Evolutionary conservation across 768 basidiomycete species (phyloP).

Genomic region (Leccinum incarnatum): DNA sequence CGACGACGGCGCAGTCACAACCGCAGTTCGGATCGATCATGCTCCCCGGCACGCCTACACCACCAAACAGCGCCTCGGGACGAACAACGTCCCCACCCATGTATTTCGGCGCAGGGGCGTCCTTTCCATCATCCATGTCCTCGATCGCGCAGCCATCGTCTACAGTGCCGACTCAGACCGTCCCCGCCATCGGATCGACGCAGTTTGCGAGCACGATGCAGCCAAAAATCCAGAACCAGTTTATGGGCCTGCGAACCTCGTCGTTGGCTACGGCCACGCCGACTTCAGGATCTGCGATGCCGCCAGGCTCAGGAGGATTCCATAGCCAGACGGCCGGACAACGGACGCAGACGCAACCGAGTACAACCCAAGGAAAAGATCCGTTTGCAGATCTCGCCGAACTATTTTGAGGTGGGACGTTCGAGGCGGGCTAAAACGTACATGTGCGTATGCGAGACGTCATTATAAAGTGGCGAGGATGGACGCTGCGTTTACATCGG

Average conservation of each 20-base stretch:
- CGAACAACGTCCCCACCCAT: constrained; percentile 16
- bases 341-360: constrained; percentile 23
- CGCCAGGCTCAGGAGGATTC: constrained; percentile 5
- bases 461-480: neutral
- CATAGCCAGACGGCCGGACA: constrained; percentile 12
- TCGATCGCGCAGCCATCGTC: constrained; percentile 9
- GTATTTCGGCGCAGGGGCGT: constrained; percentile 2
- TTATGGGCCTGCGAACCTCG: constrained; percentile 3
- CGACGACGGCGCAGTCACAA: constrained; percentile 15
- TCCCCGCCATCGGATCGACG: neutral
- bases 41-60: constrained; percentile 41
- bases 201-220: constrained; percentile 18
- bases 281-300: constrained; percentile 14
- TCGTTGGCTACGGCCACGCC: constrained; percentile 11
- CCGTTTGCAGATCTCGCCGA: constrained; percentile 83
- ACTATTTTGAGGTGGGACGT: constrained; percentile 49
- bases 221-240: constrained; percentile 17
- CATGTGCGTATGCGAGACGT: neutral
- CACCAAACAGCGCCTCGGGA: constrained; percentile 13
- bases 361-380: constrained; percentile 52
- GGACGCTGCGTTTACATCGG: constrained; percentile 2
- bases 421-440: neutral
- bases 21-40: constrained; percentile 39
- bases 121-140: constrained; percentile 3
- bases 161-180: neutral